Base-by-base conservation (phyloP, 306 rosid species). In the Biancaea sappan region DNA sequence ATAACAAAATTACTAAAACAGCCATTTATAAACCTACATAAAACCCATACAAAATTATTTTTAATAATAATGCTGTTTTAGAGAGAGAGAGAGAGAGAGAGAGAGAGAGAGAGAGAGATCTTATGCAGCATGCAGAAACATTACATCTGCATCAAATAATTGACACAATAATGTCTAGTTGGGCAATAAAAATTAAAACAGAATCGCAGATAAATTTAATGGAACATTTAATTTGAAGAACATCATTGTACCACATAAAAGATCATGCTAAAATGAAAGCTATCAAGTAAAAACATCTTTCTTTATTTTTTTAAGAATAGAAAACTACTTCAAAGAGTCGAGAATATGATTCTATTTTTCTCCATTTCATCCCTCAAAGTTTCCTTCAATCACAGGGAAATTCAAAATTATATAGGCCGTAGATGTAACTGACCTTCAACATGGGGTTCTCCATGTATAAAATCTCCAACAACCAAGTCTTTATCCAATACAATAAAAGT, bases 401-500 rank as follows among this genome's bases (percentile, higher is more conserved):
- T 4, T 19, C 56, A 38, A 64, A 58, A 43, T 65, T 48, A 73
- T 19, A 43, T 72, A 32, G 16, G 12, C 9, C 7, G 24, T 3
- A 51, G 62, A 43, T 51, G 69, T 51, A 16, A 66, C 80, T 21
- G 51, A 91, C 98, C 98, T 87, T 90, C 96, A 37, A 77, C 77
- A 69, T 84, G 89, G 22, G 97, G 87, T 43, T 90, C 79, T 54
- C 96, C 97, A 35, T 91, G 93, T 15, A 73, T 77, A 76, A 90
- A 90, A n/a, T 82, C 74, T 57, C 87, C 92, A 76, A 80, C 72
- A 62, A 94, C 57, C 60, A 88, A 70, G 26, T 83, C 87, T 81
- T 87, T 94, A 43, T 91, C 97, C 85, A 94, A 70, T 21, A 91
- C 77, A 73, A 94, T 86, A 81, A 91, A 94, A 22, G 95, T 94